A percentile compares a stretch with the other conserved stretches of the same genome.
phyloP scores from a whole-genome alignment of 2,329 filamentous ascomycete genomes.

The Chaetomium globosum region DNA sequence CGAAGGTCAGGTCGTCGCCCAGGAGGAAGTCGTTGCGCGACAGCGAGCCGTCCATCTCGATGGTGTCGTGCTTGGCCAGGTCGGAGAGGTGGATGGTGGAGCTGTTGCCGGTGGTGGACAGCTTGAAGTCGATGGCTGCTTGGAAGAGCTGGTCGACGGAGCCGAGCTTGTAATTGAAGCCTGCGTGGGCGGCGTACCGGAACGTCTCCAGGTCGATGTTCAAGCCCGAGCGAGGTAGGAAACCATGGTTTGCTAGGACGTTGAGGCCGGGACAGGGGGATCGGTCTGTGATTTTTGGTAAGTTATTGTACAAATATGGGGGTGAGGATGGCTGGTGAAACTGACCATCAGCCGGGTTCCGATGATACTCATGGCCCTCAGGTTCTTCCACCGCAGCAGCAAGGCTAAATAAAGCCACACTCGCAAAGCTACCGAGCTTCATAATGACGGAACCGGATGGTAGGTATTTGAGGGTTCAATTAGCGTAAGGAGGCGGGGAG shows the following conservation, averaged over 20 bases:
- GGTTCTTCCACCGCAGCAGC: constrained; percentile 16
- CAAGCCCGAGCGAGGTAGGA: constrained; percentile 35
- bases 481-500: neutral
- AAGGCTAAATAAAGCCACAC: constrained; percentile 16
- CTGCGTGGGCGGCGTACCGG: constrained; percentile 26
- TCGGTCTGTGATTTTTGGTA: constrained; percentile 25
- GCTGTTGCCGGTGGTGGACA: constrained; percentile 39
- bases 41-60: constrained; percentile 44
- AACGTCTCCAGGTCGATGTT: constrained; percentile 31
- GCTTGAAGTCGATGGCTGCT: constrained; percentile 36
- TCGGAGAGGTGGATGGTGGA: constrained; percentile 41
- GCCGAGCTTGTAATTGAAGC: constrained; percentile 30
- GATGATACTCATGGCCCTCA: constrained; percentile 25
- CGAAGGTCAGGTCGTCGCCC: constrained; percentile 41
- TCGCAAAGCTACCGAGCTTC: constrained; percentile 20
- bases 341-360: constrained; percentile 14
- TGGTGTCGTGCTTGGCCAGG: constrained; percentile 37
- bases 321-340: neutral
- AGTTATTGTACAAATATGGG: neutral
- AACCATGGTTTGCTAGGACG: constrained; percentile 38
- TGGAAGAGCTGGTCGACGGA: constrained; percentile 35
- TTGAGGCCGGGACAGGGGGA: constrained; percentile 38
- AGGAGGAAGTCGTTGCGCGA: constrained; percentile 41
- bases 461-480: neutral
- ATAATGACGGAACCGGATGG: constrained; percentile 6